phyloP scores from a whole-genome alignment of 2,329 filamentous ascomycete genomes.

The Sclerotinia trifoliorum region DNA sequence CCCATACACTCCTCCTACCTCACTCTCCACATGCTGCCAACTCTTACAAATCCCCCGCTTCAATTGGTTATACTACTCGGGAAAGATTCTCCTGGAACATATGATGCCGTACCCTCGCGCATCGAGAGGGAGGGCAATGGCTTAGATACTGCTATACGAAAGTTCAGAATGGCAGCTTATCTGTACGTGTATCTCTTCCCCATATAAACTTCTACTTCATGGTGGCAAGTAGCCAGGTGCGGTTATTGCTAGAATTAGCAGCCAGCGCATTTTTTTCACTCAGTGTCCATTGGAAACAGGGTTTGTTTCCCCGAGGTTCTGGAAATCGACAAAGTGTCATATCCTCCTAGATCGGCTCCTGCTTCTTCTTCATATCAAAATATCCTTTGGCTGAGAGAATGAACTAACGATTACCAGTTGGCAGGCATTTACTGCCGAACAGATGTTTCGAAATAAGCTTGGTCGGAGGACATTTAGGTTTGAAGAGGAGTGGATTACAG shows the following conservation, averaged over 20 bases:
- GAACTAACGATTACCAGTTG: conserved; percentile 47
- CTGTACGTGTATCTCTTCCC: conserved; percentile 43
- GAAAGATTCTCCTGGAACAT: conserved; percentile 83
- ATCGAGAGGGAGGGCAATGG: conserved; percentile 77
- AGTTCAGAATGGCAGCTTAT: conserved; percentile 93
- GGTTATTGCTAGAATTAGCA: neutral
- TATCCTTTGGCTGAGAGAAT: neutral
- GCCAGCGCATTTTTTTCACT: neutral
- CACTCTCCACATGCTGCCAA: conserved; percentile 81
- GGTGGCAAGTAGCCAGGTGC: neutral
- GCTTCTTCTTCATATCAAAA: neutral
- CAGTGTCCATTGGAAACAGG: neutral
- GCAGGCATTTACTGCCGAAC: conserved; percentile 95
- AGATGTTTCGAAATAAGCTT: conserved; percentile 88
- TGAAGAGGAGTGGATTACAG: conserved; percentile 91
- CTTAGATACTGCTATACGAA: conserved; percentile 75
- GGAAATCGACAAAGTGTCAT: neutral
- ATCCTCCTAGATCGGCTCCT: neutral
- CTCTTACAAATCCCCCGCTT: conserved; percentile 75
- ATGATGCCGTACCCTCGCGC: conserved; percentile 76
- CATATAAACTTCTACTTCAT: neutral
- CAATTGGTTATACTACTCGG: conserved; percentile 86
- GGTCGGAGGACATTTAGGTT: conserved; percentile 84
- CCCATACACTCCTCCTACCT: conserved; percentile 76
- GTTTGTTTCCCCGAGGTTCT: neutral